A percentile compares a stretch with the other conserved stretches of the same genome.
Evolutionary conservation across 805 yeast genomes (phyloP).

Genomic region (Nakazawaea populi): DNA sequence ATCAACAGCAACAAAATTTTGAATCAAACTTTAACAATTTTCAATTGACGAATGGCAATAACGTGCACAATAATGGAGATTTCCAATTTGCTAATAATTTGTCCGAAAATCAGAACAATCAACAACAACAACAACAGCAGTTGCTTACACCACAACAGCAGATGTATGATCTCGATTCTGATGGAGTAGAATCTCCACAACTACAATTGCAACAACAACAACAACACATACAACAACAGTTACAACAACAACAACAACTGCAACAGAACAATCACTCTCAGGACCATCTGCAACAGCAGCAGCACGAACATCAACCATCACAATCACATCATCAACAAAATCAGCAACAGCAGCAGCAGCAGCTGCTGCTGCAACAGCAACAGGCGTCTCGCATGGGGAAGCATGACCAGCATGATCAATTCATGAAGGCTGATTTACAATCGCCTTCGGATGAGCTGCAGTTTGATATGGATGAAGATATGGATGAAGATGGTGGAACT

Average conservation of each 20-base stretch:
- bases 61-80: slow-evolving; percentile 6
- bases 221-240: slow-evolving; percentile 8
- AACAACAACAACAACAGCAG: slow-evolving; percentile 6
- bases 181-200: slow-evolving; percentile 12
- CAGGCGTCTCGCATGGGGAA: neutral
- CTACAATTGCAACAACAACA: slow-evolving; percentile 15
- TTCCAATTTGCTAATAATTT: neutral
- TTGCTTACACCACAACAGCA: slow-evolving; percentile 10
- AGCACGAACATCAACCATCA: slow-evolving; percentile 16
- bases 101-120: neutral
- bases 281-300: slow-evolving; percentile 17
- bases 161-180: slow-evolving; percentile 3
- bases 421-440: neutral
- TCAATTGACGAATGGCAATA: slow-evolving; percentile 7
- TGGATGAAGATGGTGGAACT: slow-evolving; percentile 39
- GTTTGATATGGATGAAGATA: slow-evolving; percentile 32
- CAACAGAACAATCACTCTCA: slow-evolving; percentile 18
- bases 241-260: slow-evolving; percentile 12
- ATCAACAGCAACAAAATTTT: slow-evolving; percentile 13
- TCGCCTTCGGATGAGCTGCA: slow-evolving; percentile 15
- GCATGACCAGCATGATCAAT: slow-evolving; percentile 5
- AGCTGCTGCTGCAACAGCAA: slow-evolving; percentile 8
- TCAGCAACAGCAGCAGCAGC: slow-evolving; percentile 4
- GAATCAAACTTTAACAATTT: slow-evolving; percentile 5
- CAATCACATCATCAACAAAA: neutral